Evolutionary conservation across 768 basidiomycete species (phyloP).

Genomic region (Lentinus brumalis): DNA sequence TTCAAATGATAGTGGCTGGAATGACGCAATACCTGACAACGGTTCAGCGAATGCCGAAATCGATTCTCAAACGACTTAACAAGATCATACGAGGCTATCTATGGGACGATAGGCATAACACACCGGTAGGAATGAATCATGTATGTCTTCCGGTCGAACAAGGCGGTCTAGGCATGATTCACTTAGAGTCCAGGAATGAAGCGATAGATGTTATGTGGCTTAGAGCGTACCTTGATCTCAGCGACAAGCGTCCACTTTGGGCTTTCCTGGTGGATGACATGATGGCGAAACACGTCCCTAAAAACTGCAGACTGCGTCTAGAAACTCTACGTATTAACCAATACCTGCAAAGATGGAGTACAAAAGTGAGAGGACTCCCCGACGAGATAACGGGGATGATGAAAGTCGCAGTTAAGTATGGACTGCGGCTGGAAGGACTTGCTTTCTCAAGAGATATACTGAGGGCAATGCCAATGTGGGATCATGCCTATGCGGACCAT

Average conservation of each 20-base stretch:
- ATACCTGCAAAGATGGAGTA: conserved; percentile 10
- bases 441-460: not conserved
- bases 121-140: not conserved
- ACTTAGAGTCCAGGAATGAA: conserved; percentile 14
- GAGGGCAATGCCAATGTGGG: conserved; percentile 7
- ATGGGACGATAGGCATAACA: conserved; percentile 2
- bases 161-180: conserved; percentile 6
- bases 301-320: not conserved
- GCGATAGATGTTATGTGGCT: conserved; percentile 22
- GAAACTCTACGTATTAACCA: not conserved
- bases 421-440: conserved; percentile 1
- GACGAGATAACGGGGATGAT: not conserved
- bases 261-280: conserved; percentile 18
- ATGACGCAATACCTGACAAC: conserved; percentile 29
- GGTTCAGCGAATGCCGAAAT: conserved; percentile 28
- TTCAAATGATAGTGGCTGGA: conserved; percentile 23
- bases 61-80: not conserved
- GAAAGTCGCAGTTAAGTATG: not conserved
- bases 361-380: not conserved
- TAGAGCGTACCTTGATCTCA: not conserved
- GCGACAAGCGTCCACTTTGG: conserved; percentile 4
- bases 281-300: not conserved
- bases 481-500: not conserved
- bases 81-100: not conserved
- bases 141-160: not conserved